Evolutionary conservation across 2,329 filamentous ascomycete genomes (phyloP), one percentile per base, ranked within the genome.

Genomic region (Xylaria sp.): DNA sequence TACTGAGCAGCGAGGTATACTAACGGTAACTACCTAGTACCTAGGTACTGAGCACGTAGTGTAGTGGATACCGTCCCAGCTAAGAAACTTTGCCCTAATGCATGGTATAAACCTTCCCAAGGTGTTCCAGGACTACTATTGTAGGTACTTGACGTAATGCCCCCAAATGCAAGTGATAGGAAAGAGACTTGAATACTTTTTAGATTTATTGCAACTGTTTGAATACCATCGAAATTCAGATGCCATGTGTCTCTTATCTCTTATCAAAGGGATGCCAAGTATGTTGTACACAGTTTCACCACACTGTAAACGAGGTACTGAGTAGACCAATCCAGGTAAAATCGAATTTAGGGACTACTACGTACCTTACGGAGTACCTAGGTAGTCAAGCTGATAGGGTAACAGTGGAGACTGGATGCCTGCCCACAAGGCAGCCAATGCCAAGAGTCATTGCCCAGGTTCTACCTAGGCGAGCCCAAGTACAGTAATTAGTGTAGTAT

Each of bases 341-440:
- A 42, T 18, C 40, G 40, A 42, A 5, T 18, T 18, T 25, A 27
- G 9, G 21, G 21, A 50, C n/a, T n/a, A n/a, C n/a, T n/a, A n/a
- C n/a, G n/a, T 23, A 25, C 47, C 23, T 9, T 25, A 50, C 42
- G n/a, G n/a, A 48, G 35, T 2, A 40, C 35, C 35, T 13, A 40
- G n/a, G 2, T 35, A 42, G 18, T 44, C 40, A 18, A 44, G 40
- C 40, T 18, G 40, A 44, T 44, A 44, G 60, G 60, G 65, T 64
- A 68, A 64, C 16, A 63, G 60, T 68, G 60, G 65, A 10, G 25
- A 55, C 25, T 2, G 27, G 0, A 5, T n/a, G 35, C 37, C 44
- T 47, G 18, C 16, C 42, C n/a, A 12, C 44, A 51, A 51, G 48
- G 32, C 35, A 40, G 35, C 18, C 29, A 35, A 47, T 12, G 21